Evolutionary conservation across 441 rosid genomes (phyloP), one percentile per base, ranked within the genome.

Genomic region (Breynia disticha): DNA sequence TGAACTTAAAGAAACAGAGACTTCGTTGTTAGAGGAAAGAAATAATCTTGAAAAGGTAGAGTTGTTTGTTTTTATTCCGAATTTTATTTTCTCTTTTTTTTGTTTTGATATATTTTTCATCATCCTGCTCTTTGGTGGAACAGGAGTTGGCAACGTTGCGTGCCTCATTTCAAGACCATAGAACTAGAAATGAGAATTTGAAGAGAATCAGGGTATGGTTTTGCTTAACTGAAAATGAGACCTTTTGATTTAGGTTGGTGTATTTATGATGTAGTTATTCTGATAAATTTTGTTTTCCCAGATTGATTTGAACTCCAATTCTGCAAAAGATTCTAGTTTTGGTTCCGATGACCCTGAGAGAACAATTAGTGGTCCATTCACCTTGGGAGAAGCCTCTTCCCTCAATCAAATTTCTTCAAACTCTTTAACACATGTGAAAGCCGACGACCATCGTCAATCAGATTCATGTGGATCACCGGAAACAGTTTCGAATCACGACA

Each of bases 1-100:
- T 51, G 91, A 81, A 67, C 95, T 90, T 14, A 79, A 76, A 57
- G 76, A 69, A 38, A 95, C 81, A 71, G 95, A 81, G 67, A 67
- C 19, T 48, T 50, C 61, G 60, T 74, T 81, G 48, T 49, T 83
- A 70, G 75, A 81, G 65, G 95, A 90, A 68, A 78, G 76, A 63
- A 19, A 57, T 10, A 39, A 63, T 53, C 79, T 90, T 62, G 65
- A 71, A 43, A 78, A 72, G 89, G 97, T 78, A 35, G 47, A 51
- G 17, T 13, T 22, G 17, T 5, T 22, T 17, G 7, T 48, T 52
- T 17, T 35, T n/a, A 8, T 16, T 16, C 39, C n/a, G 24, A 16
- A 28, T 4, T 28, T 1, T 28, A 28, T 28, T 9, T 4, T 4
- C 35, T 28, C 35, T 9, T 46, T 13, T 11, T 11, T 44, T 7